Base-by-base conservation (phyloP, 768 basidiomycete genomes). In the Hygrophoropsis aurantiaca region DNA sequence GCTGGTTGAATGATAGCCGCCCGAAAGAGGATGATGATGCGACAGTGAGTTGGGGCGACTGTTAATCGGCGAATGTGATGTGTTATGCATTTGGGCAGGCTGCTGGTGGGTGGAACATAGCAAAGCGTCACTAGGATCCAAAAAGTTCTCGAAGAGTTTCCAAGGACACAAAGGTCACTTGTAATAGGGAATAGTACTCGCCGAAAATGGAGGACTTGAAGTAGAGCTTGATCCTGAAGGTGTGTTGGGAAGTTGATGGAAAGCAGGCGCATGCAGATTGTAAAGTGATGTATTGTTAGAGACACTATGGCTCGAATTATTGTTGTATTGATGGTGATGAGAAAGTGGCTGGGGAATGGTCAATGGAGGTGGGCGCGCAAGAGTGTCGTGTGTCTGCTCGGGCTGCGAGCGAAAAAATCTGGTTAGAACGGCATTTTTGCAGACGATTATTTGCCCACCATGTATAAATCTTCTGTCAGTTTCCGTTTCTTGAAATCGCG, bases 201-300 rank as follows among this genome's bases (percentile, higher is more conserved):
- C 87, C 85, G 88, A 90, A 74, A 87, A 89, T n/a, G 86, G 84
- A 47, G 85, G 84, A 55, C 82, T 87, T 21, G 84, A 85, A 5
- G 84, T 84, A 19, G 82, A 76, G 59, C 85, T 87, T 16, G 85
- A 86, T 16, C 79, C 82, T 18, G 83, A 84, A 3, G 84, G 84
- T 3, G 85, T 85, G 60, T 83, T 81, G 16, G 84, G 84, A 61
- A 86, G 71, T 56, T 79, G 65, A 43, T 65, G 80, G 62, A 85
- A 86, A 3, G 78, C 71, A 35, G 82, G 72, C 7, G 75, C 73
- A 45, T 80, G 78, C 3, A 83, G 68, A 57, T 65, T 74, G 66
- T 79, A 81, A 51, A 80, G 57, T 10, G 76, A 72, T 16, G 67
- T 58, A 34, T 59, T 67, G 27, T 47, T 58, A 0, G 75, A 65